Base-by-base conservation (phyloP, 768 basidiomycete genomes). In the Thelephora aurantiotincta region DNA sequence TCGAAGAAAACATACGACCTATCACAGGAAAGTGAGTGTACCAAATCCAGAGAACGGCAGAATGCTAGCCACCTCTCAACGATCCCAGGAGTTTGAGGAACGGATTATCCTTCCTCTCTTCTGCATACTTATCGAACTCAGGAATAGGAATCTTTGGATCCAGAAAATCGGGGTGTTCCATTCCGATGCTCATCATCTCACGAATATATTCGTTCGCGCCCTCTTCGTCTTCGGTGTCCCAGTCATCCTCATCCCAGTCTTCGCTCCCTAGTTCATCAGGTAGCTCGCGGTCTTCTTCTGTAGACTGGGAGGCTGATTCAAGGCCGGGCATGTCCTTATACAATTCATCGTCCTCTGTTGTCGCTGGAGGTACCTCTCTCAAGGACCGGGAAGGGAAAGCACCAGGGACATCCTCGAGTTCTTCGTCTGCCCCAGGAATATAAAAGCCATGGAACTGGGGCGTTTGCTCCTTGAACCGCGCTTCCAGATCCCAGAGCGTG, bases 31-130 rank as follows among this genome's bases (percentile, higher is more conserved):
- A 18, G 35, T 5, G 14, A 18, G 18, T 30, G 9, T 9, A n/a
- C 9, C 9, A 2, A n/a, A 3, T 2, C 14, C 34, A 5, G 6
- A 47, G 2, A 3, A 44, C 26, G 22, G 9, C n/a, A 34, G 34
- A 43, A 22, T 7, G 18, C 47, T 51, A 63, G 33, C 47, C 22
- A 79, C 86, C 87, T 74, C 80, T 71, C 49, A 90, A 59, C 12
- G 82, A 80, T 33, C 80, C 79, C 52, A 91, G 65, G 33, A 88
- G 61, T 58, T 80, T 87, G 55, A 89, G 60, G 60, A 91, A 88
- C 0, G 85, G 82, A 56, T 90, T 91, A 16, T 70, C 74, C 56
- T 79, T 80, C 46, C 71, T 67, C 46, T 74, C 71, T 19, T 78
- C 74, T 12, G 63, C 60, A 5, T 68, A 52, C 11, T 67, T 59